Evolutionary conservation across 1,284 basidiomycete species (phyloP).

Genomic region (Omphalotus olearius): DNA sequence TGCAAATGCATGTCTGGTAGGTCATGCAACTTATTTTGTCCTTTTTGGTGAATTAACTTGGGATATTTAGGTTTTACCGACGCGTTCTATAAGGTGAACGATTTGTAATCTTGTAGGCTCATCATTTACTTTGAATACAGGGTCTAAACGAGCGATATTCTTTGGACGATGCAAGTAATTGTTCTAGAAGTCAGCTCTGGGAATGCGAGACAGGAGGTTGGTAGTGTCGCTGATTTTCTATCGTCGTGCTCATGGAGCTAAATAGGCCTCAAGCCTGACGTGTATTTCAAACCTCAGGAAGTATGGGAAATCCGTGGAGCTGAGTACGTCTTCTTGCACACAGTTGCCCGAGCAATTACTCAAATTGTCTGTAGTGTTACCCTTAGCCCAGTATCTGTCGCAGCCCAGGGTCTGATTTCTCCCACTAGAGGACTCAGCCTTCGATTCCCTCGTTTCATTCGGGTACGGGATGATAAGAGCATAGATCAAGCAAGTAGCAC

Average conservation of each 20-base stretch:
- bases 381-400: slow-evolving; percentile 83
- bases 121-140: slow-evolving; percentile 24
- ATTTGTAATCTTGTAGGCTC: not conserved
- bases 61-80: slow-evolving; percentile 74
- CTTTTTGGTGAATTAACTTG: slow-evolving; percentile 2
- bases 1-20: slow-evolving; percentile 86
- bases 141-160: slow-evolving; percentile 58
- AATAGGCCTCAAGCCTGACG: slow-evolving; percentile 69
- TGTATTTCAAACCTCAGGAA: slow-evolving; percentile 83
- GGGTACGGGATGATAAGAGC: slow-evolving; percentile 75
- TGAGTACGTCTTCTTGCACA: slow-evolving; percentile 49
- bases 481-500: slow-evolving; percentile 78
- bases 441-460: slow-evolving; percentile 88
- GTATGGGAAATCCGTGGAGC: slow-evolving; percentile 93
- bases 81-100: slow-evolving; percentile 70
- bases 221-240: slow-evolving; percentile 13
- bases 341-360: not conserved
- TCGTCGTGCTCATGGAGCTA: slow-evolving; percentile 1
- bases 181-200: slow-evolving; percentile 56
- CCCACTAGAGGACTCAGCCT: slow-evolving; percentile 72
- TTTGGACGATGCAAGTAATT: slow-evolving; percentile 56
- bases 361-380: slow-evolving; percentile 57
- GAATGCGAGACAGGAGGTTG: slow-evolving; percentile 70
- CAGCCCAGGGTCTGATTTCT: slow-evolving; percentile 70
- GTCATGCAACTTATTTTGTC: slow-evolving; percentile 19